Evolutionary conservation across 495 filamentous ascomycete genomes (phyloP).

Genomic region (Tuber umbilicatum): DNA sequence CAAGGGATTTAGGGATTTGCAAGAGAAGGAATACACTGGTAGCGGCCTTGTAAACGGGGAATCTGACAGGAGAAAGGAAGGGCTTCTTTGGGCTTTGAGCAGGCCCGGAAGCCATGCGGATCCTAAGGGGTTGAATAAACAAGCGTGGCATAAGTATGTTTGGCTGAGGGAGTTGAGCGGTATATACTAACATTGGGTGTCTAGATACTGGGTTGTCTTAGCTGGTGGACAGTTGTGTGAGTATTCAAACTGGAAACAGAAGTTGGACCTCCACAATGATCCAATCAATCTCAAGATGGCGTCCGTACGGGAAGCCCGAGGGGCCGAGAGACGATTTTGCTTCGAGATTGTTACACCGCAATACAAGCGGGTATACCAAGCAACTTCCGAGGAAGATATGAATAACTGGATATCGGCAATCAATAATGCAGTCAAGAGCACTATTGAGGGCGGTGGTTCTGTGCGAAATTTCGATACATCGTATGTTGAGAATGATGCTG

Average conservation of each 20-base stretch:
- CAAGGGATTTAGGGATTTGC: constrained; percentile 80
- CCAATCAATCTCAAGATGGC: constrained; percentile 96
- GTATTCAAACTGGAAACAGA: constrained; percentile 99
- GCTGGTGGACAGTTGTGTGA: constrained; percentile 95
- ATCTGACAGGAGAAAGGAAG: constrained; percentile 70
- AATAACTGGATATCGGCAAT: constrained; percentile 92
- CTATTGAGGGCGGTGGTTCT: constrained; percentile 70
- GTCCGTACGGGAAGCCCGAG: constrained; percentile 89
- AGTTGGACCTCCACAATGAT: constrained; percentile 93
- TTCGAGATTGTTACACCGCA: constrained; percentile 98
- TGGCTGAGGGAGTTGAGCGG: not conserved
- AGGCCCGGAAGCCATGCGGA: constrained; percentile 91
- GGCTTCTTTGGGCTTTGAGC: constrained; percentile 87
- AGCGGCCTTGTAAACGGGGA: constrained; percentile 45
- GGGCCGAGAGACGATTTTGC: constrained; percentile 90
- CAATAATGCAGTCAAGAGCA: constrained; percentile 94
- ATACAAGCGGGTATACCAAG: constrained; percentile 94
- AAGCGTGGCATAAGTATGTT: constrained; percentile 97
- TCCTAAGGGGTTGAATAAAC: constrained; percentile 88
- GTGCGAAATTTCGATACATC: constrained; percentile 40
- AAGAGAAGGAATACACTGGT: constrained; percentile 63
- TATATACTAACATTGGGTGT: constrained; percentile 17
- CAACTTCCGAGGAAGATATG: constrained; percentile 97
- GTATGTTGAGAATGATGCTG: constrained; percentile 34
- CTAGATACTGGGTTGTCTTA: constrained; percentile 94